A percentile compares a stretch with the other conserved stretches of the same genome.
Evolutionary conservation across 2,329 filamentous ascomycete genomes (phyloP).

Genomic region (Ascosphaera acerosa): DNA sequence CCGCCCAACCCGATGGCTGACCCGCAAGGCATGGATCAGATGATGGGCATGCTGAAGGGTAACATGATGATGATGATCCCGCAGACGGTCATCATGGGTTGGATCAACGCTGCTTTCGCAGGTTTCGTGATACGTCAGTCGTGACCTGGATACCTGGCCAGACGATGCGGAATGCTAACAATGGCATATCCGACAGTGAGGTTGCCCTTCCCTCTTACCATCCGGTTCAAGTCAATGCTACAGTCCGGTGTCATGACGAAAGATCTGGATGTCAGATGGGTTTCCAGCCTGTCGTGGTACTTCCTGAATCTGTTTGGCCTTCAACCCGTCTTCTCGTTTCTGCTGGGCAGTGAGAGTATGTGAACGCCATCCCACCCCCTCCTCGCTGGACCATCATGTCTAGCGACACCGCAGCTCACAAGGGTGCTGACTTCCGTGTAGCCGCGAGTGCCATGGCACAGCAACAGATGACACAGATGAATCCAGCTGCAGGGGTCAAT

Average conservation of each 20-base stretch:
- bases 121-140: conserved; percentile 83
- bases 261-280: conserved; percentile 94
- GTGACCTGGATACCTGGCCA: no score
- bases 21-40: conserved; percentile 91
- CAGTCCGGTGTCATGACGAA: conserved; percentile 89
- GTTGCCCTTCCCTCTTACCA: conserved; percentile 86
- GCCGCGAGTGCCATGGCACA: conserved; percentile 80
- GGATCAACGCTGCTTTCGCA: conserved; percentile 98
- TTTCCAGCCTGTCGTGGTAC: conserved; percentile 97
- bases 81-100: conserved; percentile 97
- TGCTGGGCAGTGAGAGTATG: conserved; percentile 92
- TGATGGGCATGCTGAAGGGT: conserved; percentile 99
- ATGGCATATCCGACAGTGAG: conserved; percentile 38
- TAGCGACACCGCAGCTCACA: no score
- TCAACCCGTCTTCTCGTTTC: conserved; percentile 91
- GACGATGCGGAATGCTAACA: no score
- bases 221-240: conserved; percentile 98
- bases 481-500: conserved; percentile 35
- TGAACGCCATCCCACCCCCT: conserved; percentile 12
- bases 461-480: conserved; percentile 55
- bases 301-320: conserved; percentile 92
- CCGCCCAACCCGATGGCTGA: conserved; percentile 87
- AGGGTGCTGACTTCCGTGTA: no score
- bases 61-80: conserved; percentile 99
- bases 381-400: not conserved